Evolutionary conservation across 805 yeast species (phyloP).

Genomic region (Monosporozyma siamensis): DNA sequence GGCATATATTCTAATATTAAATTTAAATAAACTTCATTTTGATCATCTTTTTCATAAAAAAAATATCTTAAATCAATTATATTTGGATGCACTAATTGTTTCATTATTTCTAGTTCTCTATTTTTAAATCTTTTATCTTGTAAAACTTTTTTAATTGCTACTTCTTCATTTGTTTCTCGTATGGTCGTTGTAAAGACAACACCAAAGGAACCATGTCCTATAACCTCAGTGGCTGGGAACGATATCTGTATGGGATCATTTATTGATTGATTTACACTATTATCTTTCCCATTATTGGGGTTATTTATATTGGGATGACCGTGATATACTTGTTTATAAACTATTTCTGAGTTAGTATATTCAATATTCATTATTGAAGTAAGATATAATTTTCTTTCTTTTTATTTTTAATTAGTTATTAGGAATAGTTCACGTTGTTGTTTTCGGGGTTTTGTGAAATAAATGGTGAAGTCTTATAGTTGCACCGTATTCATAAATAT

Average conservation of each 20-base stretch:
- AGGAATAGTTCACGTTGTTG: too few species aligned
- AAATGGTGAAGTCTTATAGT: too few species aligned
- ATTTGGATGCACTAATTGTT: constrained; percentile 74
- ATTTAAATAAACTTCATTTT: constrained; percentile 59
- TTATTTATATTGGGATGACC: constrained; percentile 10
- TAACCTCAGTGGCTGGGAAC: constrained; percentile 78
- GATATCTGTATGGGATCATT: constrained; percentile 38
- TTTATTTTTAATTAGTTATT: too few species aligned
- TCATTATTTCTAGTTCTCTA: constrained; percentile 94
- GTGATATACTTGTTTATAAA: constrained; percentile 24
- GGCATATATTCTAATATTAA: constrained; percentile 88
- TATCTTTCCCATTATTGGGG: not conserved
- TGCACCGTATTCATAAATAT: too few species aligned
- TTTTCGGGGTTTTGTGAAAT: not conserved
- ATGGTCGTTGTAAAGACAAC: constrained; percentile 87
- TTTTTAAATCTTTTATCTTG: constrained; percentile 92
- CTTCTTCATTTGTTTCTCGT: constrained; percentile 62
- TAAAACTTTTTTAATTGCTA: constrained; percentile 92
- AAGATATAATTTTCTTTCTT: not conserved
- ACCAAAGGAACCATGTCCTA: constrained; percentile 99
- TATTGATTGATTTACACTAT: not conserved
- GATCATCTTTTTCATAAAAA: constrained; percentile 68
- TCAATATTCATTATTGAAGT: constrained; percentile 13
- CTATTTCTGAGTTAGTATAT: constrained; percentile 20
- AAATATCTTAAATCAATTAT: constrained; percentile 81